Percentiles rank a stretch among this genome's conserved stretches.
phyloP scores from a whole-genome alignment of 1,139 yeast genomes.

The Diutina scorzettiae region DNA sequence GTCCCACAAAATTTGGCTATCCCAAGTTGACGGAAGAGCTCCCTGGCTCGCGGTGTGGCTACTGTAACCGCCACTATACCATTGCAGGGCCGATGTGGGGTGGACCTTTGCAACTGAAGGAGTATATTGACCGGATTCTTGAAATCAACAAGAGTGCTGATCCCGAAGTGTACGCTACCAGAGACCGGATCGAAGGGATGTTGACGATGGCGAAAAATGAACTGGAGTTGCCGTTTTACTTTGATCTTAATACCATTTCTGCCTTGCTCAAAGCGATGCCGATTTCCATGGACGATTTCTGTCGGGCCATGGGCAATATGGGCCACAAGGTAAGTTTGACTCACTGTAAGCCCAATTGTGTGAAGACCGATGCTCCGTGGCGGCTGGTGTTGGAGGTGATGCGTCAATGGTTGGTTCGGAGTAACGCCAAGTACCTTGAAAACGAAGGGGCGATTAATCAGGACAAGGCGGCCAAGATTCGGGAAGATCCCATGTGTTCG shows the following conservation, averaged over 20 bases:
- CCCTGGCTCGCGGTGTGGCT: constrained; percentile 37
- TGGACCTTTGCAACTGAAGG: constrained; percentile 58
- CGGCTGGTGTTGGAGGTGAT: constrained; percentile 60
- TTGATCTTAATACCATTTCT: constrained; percentile 67
- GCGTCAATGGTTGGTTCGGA: constrained; percentile 49
- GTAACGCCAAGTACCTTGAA: constrained; percentile 19
- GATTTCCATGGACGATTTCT: constrained; percentile 61
- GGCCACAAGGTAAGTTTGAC: constrained; percentile 78
- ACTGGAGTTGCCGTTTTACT: constrained; percentile 57
- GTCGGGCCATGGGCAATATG: constrained; percentile 75
- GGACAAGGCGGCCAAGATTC: constrained; percentile 18
- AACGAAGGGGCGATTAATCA: constrained; percentile 6
- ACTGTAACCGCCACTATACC: constrained; percentile 60
- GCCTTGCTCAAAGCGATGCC: constrained; percentile 72
- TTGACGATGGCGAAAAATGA: constrained; percentile 70
- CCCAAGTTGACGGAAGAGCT: background rate
- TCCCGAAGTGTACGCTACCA: constrained; percentile 51
- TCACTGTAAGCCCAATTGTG: constrained; percentile 76
- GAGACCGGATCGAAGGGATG: constrained; percentile 85
- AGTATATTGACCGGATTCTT: constrained; percentile 54
- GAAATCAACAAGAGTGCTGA: constrained; percentile 36
- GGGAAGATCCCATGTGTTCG: constrained; percentile 18
- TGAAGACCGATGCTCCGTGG: constrained; percentile 89
- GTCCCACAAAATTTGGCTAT: background rate
- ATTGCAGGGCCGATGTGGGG: constrained; percentile 97